Evolutionary conservation across 2,329 filamentous ascomycete genomes (phyloP), one percentile per base, ranked within the genome.

Genomic region (Nothophoma quercina): DNA sequence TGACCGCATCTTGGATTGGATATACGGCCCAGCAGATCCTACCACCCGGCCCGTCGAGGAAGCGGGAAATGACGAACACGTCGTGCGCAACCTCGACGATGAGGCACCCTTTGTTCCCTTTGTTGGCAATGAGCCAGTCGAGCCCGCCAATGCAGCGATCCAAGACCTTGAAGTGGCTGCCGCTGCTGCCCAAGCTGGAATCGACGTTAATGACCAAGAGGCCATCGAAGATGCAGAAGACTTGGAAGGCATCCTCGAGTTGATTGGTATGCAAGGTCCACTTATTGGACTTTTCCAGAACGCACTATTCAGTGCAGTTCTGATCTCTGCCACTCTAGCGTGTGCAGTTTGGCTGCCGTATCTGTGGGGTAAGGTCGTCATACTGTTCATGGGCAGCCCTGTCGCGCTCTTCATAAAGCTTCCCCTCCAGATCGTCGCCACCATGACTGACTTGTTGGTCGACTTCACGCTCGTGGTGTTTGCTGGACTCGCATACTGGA

Each of bases 261-360:
- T 99, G 13, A 89, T 99, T 53, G 95, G 95, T 29, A 96, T 99
- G 89, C 91, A 96, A 67, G 95, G 95, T 0, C 95, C 95, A 0
- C 81, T 99, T 3, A 88, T 89, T 12, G 92, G 91, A 2, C 83
- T 99, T 5, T 86, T 98, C 62, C 95, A 99, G 68, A 99, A 99
- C 63, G 92, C 90, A 48, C 87, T 97, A 13, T 99, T 99, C 74
- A 96, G 93, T 70, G 88, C 90, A 7, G 88, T 98, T 36, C 82
- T 99, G 22, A 91, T 99, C 7, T 72, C 90, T 1, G 85, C 93
- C 43, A 96, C 93, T 12, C 86, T 99, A 33, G 88, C 91, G 44
- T 79, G 89, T 52, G 93, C 92, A 43, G 86, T 98, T 35, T 96
- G 95, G 78, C 77, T 96, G 43, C 95, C 95, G 0, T 99, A 98